Evolutionary conservation across 139 green algal genomes (phyloP), one percentile per base, ranked within the genome.

Genomic region (Micromonas pusilla): DNA sequence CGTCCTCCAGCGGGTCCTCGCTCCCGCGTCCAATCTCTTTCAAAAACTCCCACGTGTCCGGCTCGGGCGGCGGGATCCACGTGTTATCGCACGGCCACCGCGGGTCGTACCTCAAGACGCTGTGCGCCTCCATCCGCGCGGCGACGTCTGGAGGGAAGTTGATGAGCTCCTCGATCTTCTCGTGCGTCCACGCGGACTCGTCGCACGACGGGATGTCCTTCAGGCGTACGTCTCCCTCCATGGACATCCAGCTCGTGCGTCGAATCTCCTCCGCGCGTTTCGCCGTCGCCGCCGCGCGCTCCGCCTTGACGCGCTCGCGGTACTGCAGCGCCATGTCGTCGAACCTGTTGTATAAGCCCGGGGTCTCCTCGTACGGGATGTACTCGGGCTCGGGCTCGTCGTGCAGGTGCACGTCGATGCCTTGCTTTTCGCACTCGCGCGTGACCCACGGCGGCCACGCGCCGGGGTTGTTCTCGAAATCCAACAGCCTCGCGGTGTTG

Each of bases 111-210:
- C 60, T 32, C 23, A 62, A n/a, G 34, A 75, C 68, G 9, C 37
- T 63, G 53, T 21, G 26, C 26, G 30, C n/a, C 68, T 62, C 53
- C 68, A 75, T 75, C 68, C 30, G 60, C 23, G 2, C 30, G 0
- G 34, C 23, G 0, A 63, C 33, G 20, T 75, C 38, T 13, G 26
- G 20, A 5, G 37, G 37, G 38, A 63, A 75, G 33, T 75, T 75
- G 37, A 75, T 75, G 20, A 75, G 31, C 5, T 75, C 37, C 0
- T 62, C 23, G 25, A 75, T 75, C 30, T 75, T 75, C 36, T 75
- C 37, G 37, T 75, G 68, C n/a, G 52, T 39, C 68, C 68, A 75
- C 6, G 23, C 68, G 37, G 23, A 37, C 68, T 75, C 68, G 37
- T 75, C 68, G 37, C 31, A 38, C 25, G 19, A 25, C 4, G 2